Evolutionary conservation across 331 rosid genomes (phyloP).

Genomic region (Spiraea crenata): DNA sequence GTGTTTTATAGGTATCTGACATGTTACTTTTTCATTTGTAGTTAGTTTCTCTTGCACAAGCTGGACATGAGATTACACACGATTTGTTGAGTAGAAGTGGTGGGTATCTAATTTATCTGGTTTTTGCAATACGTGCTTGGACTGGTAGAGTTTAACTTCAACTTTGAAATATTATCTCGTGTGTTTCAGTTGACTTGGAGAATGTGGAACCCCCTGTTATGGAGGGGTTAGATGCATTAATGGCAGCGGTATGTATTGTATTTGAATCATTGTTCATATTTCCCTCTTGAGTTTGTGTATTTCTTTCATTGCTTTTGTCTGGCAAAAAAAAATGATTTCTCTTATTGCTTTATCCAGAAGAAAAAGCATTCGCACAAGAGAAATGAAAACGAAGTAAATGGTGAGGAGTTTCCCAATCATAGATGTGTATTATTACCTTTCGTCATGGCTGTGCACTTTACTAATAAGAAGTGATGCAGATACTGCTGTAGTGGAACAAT

Average conservation of each 20-base stretch:
- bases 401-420: conserved; percentile 42
- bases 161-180: conserved; percentile 16
- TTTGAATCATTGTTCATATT: background rate
- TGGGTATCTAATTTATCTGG: conserved; percentile 26
- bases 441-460: conserved; percentile 9
- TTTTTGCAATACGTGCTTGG: conserved; percentile 10
- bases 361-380: conserved; percentile 46
- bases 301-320: background rate
- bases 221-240: conserved; percentile 65
- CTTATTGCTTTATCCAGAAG: conserved; percentile 53
- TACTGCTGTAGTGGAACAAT: conserved; percentile 37
- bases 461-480: conserved; percentile 45
- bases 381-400: conserved; percentile 37
- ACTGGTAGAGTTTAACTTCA: conserved; percentile 8
- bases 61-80: conserved; percentile 57
- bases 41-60: conserved; percentile 79
- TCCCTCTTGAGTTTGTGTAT: background rate
- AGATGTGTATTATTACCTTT: conserved; percentile 12
- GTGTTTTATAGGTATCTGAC: conserved; percentile 14
- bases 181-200: conserved; percentile 57
- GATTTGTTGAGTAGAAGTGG: conserved; percentile 60
- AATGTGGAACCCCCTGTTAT: conserved; percentile 59
- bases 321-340: conserved; percentile 5
- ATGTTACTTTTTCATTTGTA: conserved; percentile 22
- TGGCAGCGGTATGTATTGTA: conserved; percentile 41